Base-by-base conservation (phyloP, 202 grass and related monocot species). In the Schoenoplectus triqueter region DNA sequence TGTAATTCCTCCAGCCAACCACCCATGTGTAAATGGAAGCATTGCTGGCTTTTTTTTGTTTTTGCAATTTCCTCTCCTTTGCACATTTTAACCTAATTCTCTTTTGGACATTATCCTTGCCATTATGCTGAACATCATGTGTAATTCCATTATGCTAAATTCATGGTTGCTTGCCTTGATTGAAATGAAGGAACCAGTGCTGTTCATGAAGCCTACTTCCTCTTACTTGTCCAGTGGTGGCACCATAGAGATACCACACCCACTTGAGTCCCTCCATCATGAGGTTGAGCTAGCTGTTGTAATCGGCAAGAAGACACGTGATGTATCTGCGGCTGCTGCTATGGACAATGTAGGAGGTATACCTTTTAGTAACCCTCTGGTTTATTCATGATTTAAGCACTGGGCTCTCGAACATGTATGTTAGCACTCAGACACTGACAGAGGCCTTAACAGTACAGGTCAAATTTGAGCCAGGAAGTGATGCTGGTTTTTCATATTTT, bases 241-340 rank as follows among this genome's bases (percentile, higher is more conserved):
- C 8, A 82, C 96, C 70, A 69, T 99, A 67, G 96, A 99, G 87
- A 88, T 96, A 77, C 96, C 96, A 0, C 88, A 96, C 64, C 90
- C 93, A 60, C 89, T 96, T 66, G 87, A 99, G 46, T 91, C 90
- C 19, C 91, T 99, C 66, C 90, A 92, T 84, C 91, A 99, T 64
- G 93, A 99, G 88, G 96, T 99, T 40, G 96, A 99, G 90, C 93
- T 99, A 21, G 96, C 93, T 68, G 91, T 99, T 84, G 70, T 99
- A 79, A 95, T 96, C 47, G 91, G 90, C 7, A 79, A 84, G n/a
- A 94, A 90, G 74, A 91, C 88, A 55, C 91, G 93, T 71, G 90
- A 95, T 9, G 89, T 96, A 3, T 18, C 91, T 52, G 90, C 89
- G 62, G 86, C 84, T 0, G 82, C 91, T 22, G 96, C 93, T 59